Percentiles rank a stretch among this genome's conserved stretches.
Evolutionary conservation across 768 basidiomycete species (phyloP).

Genomic region (Suillus americanus): DNA sequence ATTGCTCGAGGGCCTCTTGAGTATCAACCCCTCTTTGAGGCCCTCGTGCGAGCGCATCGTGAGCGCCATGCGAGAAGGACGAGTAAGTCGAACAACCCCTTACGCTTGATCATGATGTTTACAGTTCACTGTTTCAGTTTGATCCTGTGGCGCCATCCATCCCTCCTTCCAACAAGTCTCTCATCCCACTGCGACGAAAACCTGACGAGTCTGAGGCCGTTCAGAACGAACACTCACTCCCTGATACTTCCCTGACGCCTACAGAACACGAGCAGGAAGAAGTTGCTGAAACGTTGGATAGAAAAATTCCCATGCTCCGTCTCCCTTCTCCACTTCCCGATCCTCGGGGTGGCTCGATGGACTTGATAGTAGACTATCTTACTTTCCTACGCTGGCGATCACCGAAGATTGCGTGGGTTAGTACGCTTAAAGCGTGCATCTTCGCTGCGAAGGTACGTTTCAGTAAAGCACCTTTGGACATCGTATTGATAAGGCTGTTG

Average conservation of each 20-base stretch:
- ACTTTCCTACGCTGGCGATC: conserved; percentile 4
- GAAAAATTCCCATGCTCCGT: conserved; percentile 18
- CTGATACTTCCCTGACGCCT: not conserved
- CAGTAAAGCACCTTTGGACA: not conserved
- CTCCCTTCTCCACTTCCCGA: conserved; percentile 13
- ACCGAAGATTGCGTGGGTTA: conserved; percentile 21
- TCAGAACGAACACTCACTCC: not conserved
- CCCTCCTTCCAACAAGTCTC: conserved; percentile 15
- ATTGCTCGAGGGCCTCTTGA: conserved; percentile 70
- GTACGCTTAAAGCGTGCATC: conserved; percentile 35
- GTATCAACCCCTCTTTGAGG: conserved; percentile 56
- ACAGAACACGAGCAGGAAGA: not conserved
- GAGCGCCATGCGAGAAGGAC: conserved; percentile 67
- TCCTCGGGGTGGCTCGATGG: not conserved
- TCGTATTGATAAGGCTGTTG: not conserved
- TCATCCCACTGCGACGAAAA: conserved; percentile 24
- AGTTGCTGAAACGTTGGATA: not conserved
- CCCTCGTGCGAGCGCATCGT: conserved; percentile 73
- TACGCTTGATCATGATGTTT: not conserved
- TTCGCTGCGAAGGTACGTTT: conserved; percentile 36
- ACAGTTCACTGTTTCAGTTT: conserved; percentile 25
- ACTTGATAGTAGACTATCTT: not conserved
- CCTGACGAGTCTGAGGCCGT: not conserved
- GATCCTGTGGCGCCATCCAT: conserved; percentile 18
- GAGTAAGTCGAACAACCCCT: conserved; percentile 44